These are phyloP conservation scores for Cyclotella kingstonii DNA, from an alignment of 108 stramenopile species.

Conservation along the genomic window DNA sequence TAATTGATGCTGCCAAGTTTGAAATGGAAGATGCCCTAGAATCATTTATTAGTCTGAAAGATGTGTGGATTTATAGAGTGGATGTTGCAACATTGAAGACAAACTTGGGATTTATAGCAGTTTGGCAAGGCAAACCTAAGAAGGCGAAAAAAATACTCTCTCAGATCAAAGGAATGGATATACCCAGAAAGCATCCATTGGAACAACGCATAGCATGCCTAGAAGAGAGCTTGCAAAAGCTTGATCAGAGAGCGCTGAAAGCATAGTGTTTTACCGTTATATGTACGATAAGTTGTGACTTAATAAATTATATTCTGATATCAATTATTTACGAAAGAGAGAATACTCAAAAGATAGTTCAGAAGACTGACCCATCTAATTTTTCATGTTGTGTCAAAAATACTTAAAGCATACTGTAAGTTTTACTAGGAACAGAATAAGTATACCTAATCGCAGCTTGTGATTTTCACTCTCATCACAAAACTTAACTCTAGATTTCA, in stretches of 20 bases:
- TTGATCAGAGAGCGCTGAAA: constrained; percentile 15
- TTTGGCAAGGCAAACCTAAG: constrained; percentile 46
- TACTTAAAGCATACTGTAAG: no score
- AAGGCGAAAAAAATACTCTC: constrained; percentile 35
- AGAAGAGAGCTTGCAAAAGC: constrained; percentile 15
- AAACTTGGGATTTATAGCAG: constrained; percentile 38
- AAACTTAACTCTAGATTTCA: no score
- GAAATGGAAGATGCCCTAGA: constrained; percentile 39
- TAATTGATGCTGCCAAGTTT: constrained; percentile 44
- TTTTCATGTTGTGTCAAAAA: no score
- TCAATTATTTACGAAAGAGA: no score
- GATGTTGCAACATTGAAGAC: constrained; percentile 43
- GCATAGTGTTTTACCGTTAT: no score
- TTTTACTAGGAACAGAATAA: no score
- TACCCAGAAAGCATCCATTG: constrained; percentile 17
- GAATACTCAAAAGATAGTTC: no score
- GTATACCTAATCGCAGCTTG: no score
- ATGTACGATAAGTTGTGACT: no score
- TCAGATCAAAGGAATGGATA: constrained; percentile 35
- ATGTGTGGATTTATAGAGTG: constrained; percentile 38
- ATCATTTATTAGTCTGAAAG: constrained; percentile 27
- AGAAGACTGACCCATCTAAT: no score
- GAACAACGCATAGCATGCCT: constrained; percentile 14
- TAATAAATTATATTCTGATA: no score
- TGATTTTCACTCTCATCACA: no score